These are phyloP conservation scores for Phallus indusiatus DNA, from an alignment of 768 basidiomycete genomes.

Conservation along the genomic window DNA sequence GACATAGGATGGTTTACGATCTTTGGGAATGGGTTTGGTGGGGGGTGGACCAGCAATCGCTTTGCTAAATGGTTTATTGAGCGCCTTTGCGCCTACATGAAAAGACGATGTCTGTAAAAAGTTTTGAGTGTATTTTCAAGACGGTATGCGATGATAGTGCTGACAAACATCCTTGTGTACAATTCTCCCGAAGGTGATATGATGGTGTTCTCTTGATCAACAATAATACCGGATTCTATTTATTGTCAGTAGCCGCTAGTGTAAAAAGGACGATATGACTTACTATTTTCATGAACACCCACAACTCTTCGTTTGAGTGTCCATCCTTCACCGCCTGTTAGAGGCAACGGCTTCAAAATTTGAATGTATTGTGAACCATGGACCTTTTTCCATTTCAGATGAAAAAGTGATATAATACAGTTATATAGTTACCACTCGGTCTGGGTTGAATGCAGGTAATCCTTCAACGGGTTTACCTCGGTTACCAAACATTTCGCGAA, in stretches of 20 bases:
- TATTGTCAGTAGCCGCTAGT: neutral
- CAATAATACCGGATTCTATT: constrained; percentile 64
- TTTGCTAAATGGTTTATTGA: constrained; percentile 53
- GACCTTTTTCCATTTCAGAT: constrained; percentile 35
- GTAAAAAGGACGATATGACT: constrained; percentile 18
- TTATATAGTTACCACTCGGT: constrained; percentile 47
- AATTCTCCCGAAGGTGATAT: constrained; percentile 52
- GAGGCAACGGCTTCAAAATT: constrained; percentile 65
- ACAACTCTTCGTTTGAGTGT: constrained; percentile 54
- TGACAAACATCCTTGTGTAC: constrained; percentile 56
- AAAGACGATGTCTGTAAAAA: constrained; percentile 47
- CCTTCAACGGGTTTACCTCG: constrained; percentile 40
- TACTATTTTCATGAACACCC: constrained; percentile 77
- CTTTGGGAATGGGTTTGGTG: constrained; percentile 51
- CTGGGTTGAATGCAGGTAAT: constrained; percentile 61
- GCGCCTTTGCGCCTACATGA: constrained; percentile 58
- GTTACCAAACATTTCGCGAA: constrained; percentile 37
- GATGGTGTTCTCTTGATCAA: constrained; percentile 54
- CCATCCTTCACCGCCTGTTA: constrained; percentile 73
- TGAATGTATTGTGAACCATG: constrained; percentile 77
- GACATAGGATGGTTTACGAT: constrained; percentile 47
- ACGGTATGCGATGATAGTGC: constrained; percentile 9
- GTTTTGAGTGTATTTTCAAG: neutral
- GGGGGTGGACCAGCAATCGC: constrained; percentile 47
- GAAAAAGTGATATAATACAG: neutral